These are phyloP conservation scores for Penicillium bialowiezense DNA, from an alignment of 495 filamentous ascomycete genomes.

Conservation along the genomic window DNA sequence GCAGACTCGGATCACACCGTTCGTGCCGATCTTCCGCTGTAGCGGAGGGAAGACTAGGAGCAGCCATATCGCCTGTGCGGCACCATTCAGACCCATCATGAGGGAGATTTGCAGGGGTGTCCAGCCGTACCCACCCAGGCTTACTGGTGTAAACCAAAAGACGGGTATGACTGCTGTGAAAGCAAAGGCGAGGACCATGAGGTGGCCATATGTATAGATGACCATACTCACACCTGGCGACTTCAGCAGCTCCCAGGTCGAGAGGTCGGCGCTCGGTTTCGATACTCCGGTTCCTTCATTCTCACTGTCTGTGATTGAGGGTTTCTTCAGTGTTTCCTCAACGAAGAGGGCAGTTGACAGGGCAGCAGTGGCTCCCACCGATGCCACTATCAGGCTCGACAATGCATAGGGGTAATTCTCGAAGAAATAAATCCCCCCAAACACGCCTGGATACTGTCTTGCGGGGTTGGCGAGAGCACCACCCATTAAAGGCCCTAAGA, in stretches of 20 bases:
- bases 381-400: slow-evolving; percentile 51
- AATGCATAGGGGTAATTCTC: slow-evolving; percentile 63
- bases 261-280: slow-evolving; percentile 20
- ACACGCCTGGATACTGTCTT: slow-evolving; percentile 51
- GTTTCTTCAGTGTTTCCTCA: slow-evolving; percentile 52
- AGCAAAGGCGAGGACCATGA: slow-evolving; percentile 59
- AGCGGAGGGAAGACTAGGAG: slow-evolving; percentile 61
- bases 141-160: slow-evolving; percentile 56
- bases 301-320: slow-evolving; percentile 4
- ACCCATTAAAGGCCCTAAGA: slow-evolving; percentile 62
- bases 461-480: slow-evolving; percentile 62
- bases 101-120: slow-evolving; percentile 54
- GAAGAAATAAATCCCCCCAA: slow-evolving; percentile 55
- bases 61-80: slow-evolving; percentile 62
- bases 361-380: slow-evolving; percentile 48
- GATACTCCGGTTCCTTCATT: slow-evolving; percentile 5
- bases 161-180: slow-evolving; percentile 62
- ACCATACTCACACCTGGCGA: slow-evolving; percentile 59
- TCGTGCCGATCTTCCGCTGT: slow-evolving; percentile 56
- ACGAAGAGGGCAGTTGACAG: slow-evolving; percentile 47
- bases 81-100: slow-evolving; percentile 55
- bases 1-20: slow-evolving; percentile 54
- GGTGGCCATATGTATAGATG: slow-evolving; percentile 57
- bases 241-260: slow-evolving; percentile 55
- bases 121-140: slow-evolving; percentile 62